Conservation (phyloP, 2,329 filamentous ascomycete genomes). For the Helotiales sp. region DNA sequence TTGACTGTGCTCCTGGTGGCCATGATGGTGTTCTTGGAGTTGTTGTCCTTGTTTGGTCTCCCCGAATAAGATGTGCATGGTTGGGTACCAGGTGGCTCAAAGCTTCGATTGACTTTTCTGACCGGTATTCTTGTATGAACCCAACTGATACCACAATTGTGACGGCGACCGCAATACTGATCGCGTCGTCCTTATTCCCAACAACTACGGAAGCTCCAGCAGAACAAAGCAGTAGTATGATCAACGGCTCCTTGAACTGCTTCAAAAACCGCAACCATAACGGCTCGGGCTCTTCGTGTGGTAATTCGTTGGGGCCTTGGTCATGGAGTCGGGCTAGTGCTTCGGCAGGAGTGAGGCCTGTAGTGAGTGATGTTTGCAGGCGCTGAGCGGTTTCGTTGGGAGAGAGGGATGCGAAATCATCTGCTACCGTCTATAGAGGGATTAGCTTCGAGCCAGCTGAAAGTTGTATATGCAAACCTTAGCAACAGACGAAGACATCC, state of each 20-base stretch:
- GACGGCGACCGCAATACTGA: conserved; percentile 94
- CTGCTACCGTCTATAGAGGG: conserved; percentile 42
- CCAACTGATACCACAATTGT: conserved; percentile 96
- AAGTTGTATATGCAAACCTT: conserved; percentile 28
- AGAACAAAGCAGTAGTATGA: conserved; percentile 86
- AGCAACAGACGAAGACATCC: conserved; percentile 34
- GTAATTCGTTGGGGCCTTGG: conserved; percentile 90
- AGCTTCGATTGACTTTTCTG: conserved; percentile 95
- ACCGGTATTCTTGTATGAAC: conserved; percentile 96
- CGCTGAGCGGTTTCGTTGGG: conserved; percentile 74
- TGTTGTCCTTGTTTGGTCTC: conserved; percentile 24
- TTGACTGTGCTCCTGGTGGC: conserved; percentile 42
- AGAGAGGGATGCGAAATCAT: conserved; percentile 67
- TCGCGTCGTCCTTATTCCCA: conserved; percentile 89
- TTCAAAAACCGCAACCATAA: conserved; percentile 94
- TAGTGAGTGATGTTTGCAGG: conserved; percentile 77
- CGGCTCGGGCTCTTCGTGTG: conserved; percentile 89
- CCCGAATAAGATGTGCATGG: conserved; percentile 88
- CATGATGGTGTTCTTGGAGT: conserved; percentile 41
- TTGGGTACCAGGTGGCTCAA: conserved; percentile 92
- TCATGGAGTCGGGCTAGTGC: conserved; percentile 76
- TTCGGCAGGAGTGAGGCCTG: conserved; percentile 79
- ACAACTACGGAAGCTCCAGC: conserved; percentile 86
- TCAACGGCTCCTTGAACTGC: conserved; percentile 95
- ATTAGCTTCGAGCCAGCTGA: conserved; percentile 16